A percentile compares a stretch with the other conserved stretches of the same genome.
Conservation (phyloP, 2,329 filamentous ascomycete genomes). For the Penicillium sclerotiorum region DNA sequence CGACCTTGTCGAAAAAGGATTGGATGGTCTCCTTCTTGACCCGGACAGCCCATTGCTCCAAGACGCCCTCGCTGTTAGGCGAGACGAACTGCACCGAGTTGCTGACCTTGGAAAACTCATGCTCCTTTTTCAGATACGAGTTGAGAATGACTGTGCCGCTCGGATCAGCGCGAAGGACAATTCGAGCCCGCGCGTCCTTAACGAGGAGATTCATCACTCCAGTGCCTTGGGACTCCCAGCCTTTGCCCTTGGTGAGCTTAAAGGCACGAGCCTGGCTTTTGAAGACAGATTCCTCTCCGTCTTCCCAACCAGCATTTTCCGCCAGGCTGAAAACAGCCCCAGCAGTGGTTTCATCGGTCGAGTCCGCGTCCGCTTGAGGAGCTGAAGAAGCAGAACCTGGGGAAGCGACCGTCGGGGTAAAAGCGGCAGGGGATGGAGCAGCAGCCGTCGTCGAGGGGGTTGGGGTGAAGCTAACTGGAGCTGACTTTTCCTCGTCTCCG, state of each 20-base stretch:
- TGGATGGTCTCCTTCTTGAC: constrained; percentile 54
- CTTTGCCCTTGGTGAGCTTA: constrained; percentile 54
- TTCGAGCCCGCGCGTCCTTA: constrained; percentile 67
- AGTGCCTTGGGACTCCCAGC: constrained; percentile 70
- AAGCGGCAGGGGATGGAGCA: constrained; percentile 19
- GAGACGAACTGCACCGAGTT: constrained; percentile 47
- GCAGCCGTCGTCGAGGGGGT: constrained; percentile 6
- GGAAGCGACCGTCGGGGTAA: constrained; percentile 37
- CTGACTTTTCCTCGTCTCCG: constrained; percentile 13
- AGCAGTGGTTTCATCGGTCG: constrained; percentile 38
- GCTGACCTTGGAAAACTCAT: constrained; percentile 57
- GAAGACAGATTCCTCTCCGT: constrained; percentile 70
- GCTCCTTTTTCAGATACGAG: constrained; percentile 65
- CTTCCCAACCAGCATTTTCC: constrained; percentile 67
- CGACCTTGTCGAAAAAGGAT: constrained; percentile 14
- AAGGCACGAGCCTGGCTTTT: constrained; percentile 72
- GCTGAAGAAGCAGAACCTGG: constrained; percentile 31
- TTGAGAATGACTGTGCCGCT: constrained; percentile 75
- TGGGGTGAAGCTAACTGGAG: constrained; percentile 1
- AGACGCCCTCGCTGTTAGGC: constrained; percentile 59
- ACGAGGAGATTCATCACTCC: constrained; percentile 73
- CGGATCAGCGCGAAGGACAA: constrained; percentile 75
- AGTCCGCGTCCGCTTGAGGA: constrained; percentile 4
- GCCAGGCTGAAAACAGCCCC: constrained; percentile 67
- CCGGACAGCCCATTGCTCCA: constrained; percentile 72